Conservation (phyloP, 495 filamentous ascomycete species). For the Daldinia caldariorum region DNA sequence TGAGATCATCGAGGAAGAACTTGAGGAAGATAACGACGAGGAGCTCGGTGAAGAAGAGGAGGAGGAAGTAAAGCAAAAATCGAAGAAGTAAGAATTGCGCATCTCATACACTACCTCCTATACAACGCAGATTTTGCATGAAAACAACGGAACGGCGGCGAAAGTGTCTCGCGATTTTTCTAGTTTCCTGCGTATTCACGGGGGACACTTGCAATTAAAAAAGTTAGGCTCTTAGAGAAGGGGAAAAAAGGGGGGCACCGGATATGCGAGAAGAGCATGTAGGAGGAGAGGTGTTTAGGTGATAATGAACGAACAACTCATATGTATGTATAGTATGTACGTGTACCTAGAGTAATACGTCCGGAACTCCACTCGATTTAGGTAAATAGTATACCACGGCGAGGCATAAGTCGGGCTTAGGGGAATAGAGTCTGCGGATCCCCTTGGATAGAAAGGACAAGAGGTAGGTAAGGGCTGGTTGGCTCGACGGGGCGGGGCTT, state of each 20-base stretch:
- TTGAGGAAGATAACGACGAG: slow-evolving; percentile 52
- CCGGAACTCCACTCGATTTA: slow-evolving; percentile 43
- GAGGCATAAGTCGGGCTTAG: slow-evolving; percentile 24
- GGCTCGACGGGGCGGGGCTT: background rate
- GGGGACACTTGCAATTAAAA: slow-evolving; percentile 10
- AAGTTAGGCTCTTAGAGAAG: slow-evolving; percentile 19
- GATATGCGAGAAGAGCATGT: slow-evolving; percentile 1
- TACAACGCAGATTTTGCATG: slow-evolving; percentile 7
- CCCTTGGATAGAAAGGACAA: slow-evolving; percentile 23
- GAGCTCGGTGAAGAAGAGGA: slow-evolving; percentile 43
- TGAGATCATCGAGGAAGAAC: slow-evolving; percentile 58
- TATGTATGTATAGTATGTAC: slow-evolving; percentile 30
- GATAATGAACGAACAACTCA: slow-evolving; percentile 10
- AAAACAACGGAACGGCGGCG: slow-evolving; percentile 3
- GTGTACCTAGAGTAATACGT: slow-evolving; percentile 35
- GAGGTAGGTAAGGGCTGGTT: background rate
- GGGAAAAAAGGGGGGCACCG: slow-evolving; percentile 3
- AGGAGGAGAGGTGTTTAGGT: background rate
- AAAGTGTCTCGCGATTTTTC: background rate
- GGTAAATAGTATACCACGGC: slow-evolving; percentile 24
- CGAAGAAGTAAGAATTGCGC: slow-evolving; percentile 22
- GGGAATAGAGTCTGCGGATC: slow-evolving; percentile 17
- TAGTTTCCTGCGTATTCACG: slow-evolving; percentile 9
- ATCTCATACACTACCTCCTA: slow-evolving; percentile 13
- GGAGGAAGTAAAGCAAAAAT: slow-evolving; percentile 28